These are phyloP conservation scores for Tritrichomonas musculus DNA, from an alignment of 208 protist genomes.

Conservation along the genomic window DNA sequence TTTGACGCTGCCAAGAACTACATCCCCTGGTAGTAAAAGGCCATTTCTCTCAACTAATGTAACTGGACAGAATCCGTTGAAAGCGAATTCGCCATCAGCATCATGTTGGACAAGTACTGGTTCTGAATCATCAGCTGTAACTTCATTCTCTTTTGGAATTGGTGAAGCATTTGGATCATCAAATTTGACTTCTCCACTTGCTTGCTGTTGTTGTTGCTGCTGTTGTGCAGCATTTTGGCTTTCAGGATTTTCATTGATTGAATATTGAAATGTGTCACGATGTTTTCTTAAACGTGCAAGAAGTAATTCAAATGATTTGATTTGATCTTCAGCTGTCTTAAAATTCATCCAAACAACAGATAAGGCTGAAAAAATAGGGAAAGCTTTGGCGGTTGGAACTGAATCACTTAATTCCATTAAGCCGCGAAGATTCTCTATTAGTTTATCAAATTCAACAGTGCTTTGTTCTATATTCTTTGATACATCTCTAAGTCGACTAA, in stretches of 20 bases:
- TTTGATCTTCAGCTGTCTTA: background rate
- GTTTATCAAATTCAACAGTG: background rate
- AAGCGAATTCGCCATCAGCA: background rate
- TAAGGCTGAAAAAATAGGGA: conserved; percentile 33
- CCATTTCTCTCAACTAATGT: conserved; percentile 43
- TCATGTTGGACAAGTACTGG: conserved; percentile 8
- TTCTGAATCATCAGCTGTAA: background rate
- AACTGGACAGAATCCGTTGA: conserved; percentile 48
- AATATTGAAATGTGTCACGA: background rate
- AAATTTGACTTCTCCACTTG: background rate
- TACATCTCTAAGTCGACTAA: background rate
- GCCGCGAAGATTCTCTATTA: conserved; percentile 27
- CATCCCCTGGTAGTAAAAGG: conserved; percentile 45
- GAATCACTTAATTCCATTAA: conserved; percentile 24
- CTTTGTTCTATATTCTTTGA: background rate
- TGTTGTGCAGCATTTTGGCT: background rate
- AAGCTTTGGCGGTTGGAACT: background rate
- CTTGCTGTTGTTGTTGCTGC: background rate
- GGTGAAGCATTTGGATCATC: background rate
- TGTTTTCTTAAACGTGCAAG: background rate
- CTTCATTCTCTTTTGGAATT: conserved; percentile 8
- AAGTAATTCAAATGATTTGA: conserved; percentile 28
- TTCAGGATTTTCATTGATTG: background rate
- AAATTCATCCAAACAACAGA: conserved; percentile 24
- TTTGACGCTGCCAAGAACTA: conserved; percentile 37